Percentiles rank a stretch among this genome's conserved stretches.
Evolutionary conservation across 225 moss, liverwort and hornwort species (phyloP).

Genomic region (Sphagnum tenellum): DNA sequence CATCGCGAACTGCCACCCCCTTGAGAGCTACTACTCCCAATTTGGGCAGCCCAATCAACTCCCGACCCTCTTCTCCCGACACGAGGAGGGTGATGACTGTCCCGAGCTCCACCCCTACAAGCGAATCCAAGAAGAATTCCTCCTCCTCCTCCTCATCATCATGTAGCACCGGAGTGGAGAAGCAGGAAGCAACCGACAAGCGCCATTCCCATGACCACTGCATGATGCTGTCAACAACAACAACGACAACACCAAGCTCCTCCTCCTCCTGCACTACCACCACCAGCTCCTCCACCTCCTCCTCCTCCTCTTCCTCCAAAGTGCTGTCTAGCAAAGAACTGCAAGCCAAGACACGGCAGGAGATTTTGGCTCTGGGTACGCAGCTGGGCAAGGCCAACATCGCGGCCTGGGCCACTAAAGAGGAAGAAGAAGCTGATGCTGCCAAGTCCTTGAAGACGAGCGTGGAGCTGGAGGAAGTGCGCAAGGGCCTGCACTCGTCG

Average conservation of each 20-base stretch:
- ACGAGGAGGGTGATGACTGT: slow-evolving; percentile 1
- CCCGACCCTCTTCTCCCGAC: slow-evolving; percentile 47
- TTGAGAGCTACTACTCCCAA: slow-evolving; percentile 77
- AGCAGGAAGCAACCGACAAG: no score
- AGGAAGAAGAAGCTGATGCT: slow-evolving; percentile 85
- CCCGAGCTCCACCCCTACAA: slow-evolving; percentile 19
- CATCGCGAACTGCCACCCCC: slow-evolving; percentile 86
- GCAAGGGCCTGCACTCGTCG: slow-evolving; percentile 64
- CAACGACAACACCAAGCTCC: not conserved
- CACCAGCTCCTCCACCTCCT: slow-evolving; percentile 6
- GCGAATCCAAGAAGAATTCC: not conserved
- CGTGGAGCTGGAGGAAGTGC: slow-evolving; percentile 75
- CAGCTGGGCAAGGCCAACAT: slow-evolving; percentile 48
- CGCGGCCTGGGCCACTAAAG: slow-evolving; percentile 74
- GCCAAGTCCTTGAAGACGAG: slow-evolving; percentile 59
- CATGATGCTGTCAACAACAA: slow-evolving; percentile 2
- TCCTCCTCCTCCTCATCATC: slow-evolving; percentile 1
- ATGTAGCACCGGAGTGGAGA: no score
- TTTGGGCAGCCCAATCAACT: slow-evolving; percentile 69
- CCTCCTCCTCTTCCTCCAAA: not conserved
- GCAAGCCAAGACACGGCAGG: slow-evolving; percentile 30
- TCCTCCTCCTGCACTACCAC: slow-evolving; percentile 1
- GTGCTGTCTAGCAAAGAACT: slow-evolving; percentile 27
- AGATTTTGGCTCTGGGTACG: slow-evolving; percentile 37
- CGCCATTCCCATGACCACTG: no score